Percentiles rank a stretch among this genome's conserved stretches.
These are phyloP conservation scores for Persicaria tinctoria DNA, from an alignment of 148 eudicot species.

Conservation along the genomic window DNA sequence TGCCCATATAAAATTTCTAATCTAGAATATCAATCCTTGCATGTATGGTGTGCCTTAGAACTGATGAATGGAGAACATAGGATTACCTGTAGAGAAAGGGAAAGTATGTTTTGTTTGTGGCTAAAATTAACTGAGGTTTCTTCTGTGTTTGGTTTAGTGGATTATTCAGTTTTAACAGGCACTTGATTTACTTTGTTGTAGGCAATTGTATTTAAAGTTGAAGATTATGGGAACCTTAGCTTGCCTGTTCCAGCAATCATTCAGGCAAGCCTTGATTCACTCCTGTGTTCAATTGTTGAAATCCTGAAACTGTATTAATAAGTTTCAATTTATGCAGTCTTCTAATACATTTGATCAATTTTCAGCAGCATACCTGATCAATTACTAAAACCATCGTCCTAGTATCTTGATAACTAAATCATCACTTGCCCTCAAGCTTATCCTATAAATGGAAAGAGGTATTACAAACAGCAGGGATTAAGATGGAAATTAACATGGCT, in stretches of 20 bases:
- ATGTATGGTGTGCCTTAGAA: neutral
- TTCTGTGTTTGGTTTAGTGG: neutral
- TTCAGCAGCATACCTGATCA: no score
- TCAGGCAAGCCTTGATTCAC: conserved; percentile 42
- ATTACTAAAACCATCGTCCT: no score
- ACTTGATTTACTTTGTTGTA: conserved; percentile 20
- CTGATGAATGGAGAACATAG: neutral
- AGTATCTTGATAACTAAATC: no score
- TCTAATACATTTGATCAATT: no score
- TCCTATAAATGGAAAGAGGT: no score
- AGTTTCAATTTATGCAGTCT: no score
- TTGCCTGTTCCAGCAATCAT: conserved; percentile 92
- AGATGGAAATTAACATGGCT: no score
- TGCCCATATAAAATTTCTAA: neutral
- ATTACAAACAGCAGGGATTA: no score
- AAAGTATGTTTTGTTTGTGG: neutral
- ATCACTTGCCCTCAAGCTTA: no score
- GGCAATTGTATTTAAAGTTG: conserved; percentile 73
- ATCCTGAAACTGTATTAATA: neutral
- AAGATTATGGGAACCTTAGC: conserved; percentile 53
- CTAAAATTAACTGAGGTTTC: neutral
- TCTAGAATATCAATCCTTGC: neutral
- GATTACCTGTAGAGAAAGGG: no score
- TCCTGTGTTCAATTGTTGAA: neutral
- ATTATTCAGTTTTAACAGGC: neutral